These are phyloP conservation scores for Boletus rufocinnamomeus DNA, from an alignment of 768 basidiomycete genomes.

Conservation along the genomic window DNA sequence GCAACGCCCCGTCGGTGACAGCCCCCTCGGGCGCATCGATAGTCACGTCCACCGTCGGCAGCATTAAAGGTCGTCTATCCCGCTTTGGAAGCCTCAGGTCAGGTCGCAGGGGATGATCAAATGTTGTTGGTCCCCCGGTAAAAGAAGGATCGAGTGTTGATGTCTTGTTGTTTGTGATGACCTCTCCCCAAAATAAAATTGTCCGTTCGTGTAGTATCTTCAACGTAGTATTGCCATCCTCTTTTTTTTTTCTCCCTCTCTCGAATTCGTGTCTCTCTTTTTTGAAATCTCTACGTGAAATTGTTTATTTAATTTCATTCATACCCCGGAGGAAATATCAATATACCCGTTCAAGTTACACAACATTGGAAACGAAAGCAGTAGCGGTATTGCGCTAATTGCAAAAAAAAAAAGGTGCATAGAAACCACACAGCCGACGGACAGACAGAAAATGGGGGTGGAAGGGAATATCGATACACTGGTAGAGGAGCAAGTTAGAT, in stretches of 20 bases:
- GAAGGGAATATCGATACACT: conserved; percentile 32
- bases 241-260: background rate
- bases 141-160: background rate
- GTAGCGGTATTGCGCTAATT: conserved; percentile 10
- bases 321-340: conserved; percentile 22
- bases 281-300: conserved; percentile 11
- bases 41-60: conserved; percentile 63
- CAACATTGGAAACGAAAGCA: conserved; percentile 19
- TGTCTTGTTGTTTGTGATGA: conserved; percentile 6
- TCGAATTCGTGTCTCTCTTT: background rate
- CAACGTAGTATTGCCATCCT: background rate
- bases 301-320: conserved; percentile 14
- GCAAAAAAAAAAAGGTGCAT: conserved; percentile 12
- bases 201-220: conserved; percentile 8
- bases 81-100: conserved; percentile 73
- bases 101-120: conserved; percentile 38
- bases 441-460: background rate
- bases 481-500: conserved; percentile 21
- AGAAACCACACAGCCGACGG: conserved; percentile 3
- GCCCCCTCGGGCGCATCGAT: conserved; percentile 55
- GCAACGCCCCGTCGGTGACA: conserved; percentile 42
- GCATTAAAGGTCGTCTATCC: conserved; percentile 73
- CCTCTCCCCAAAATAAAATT: background rate
- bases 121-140: background rate
- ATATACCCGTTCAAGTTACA: conserved; percentile 22